A percentile compares a stretch with the other conserved stretches of the same genome.
Conservation (phyloP, 306 rosid genomes). For the Dicorynia guianensis region DNA sequence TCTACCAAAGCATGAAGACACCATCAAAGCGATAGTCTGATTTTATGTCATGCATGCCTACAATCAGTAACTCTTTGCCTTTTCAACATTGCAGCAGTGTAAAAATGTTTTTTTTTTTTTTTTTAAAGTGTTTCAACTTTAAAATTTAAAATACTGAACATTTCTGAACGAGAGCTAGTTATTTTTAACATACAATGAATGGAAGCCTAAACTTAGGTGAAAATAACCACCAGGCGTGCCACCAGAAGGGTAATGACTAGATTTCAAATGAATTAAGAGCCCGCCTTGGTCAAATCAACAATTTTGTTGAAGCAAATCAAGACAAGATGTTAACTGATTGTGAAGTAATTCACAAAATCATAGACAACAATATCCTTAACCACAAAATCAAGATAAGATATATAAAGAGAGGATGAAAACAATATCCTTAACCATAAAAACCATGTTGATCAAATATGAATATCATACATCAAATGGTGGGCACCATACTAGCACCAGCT, state of each 20-base stretch:
- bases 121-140: background rate
- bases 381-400: background rate
- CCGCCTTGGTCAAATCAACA: too few species aligned
- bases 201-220: too few species aligned
- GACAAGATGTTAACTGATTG: too few species aligned
- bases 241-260: too few species aligned
- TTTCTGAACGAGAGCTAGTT: background rate
- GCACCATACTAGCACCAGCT: background rate
- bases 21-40: background rate
- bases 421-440: background rate
- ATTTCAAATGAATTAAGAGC: too few species aligned
- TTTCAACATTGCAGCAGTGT: background rate
- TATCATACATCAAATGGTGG: background rate
- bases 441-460: background rate
- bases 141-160: conserved; percentile 3
- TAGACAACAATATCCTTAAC: background rate
- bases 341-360: too few species aligned
- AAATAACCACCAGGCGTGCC: too few species aligned
- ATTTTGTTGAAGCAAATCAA: too few species aligned
- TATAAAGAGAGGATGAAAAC: background rate
- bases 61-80: conserved; percentile 3
- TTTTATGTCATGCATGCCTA: background rate
- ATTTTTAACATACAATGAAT: too few species aligned
- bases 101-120: background rate
- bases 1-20: background rate